Evolutionary conservation across 2,329 filamentous ascomycete genomes (phyloP), one percentile per base, ranked within the genome.

Genomic region (Colletotrichum sp.): DNA sequence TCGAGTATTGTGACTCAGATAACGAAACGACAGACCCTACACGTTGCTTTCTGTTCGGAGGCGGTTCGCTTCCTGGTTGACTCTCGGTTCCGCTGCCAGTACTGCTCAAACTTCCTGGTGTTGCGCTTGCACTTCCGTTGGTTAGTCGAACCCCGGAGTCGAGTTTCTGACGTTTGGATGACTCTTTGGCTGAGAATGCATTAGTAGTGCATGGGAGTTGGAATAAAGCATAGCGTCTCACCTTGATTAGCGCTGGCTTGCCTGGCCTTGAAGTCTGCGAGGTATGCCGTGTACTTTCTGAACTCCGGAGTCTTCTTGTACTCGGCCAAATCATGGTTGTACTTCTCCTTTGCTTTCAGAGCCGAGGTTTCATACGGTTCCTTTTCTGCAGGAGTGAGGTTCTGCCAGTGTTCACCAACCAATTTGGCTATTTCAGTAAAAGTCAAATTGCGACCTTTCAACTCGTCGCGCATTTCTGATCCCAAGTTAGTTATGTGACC

Each of bases 351-450:
- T 30, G 93, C 93, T 18, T 89, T 85, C 75, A 93, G 92, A 28
- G 95, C 94, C 81, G 94, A 92, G 52, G 89, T 90, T 82, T 96
- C 95, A 79, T 91, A 96, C 0, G 90, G 88, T 81, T 95, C 94
- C 80, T 95, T 94, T 79, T 95, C 92, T 1, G 87, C 84, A 1
- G 91, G 88, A 3, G 91, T 88, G 10, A 96, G 85, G 69, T 91
- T 93, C 81, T 96, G 95, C 95, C 95, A 96, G 81, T 94, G 92
- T 81, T 96, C 94, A 8, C 95, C 95, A 2, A 96, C 95, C 2
- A 95, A 86, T 81, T 96, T 96, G 13, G 95, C 95, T 78, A 96
- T 96, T 80, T 96, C 94, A 2, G 94, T 96, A 80, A 97, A 97
- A 1, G 93, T 94, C 6, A 96, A 85, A 64, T 94, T 94, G 75